These are phyloP conservation scores for Colletotrichum euphorbiae DNA, from an alignment of 2,329 filamentous ascomycete genomes.

Conservation along the genomic window DNA sequence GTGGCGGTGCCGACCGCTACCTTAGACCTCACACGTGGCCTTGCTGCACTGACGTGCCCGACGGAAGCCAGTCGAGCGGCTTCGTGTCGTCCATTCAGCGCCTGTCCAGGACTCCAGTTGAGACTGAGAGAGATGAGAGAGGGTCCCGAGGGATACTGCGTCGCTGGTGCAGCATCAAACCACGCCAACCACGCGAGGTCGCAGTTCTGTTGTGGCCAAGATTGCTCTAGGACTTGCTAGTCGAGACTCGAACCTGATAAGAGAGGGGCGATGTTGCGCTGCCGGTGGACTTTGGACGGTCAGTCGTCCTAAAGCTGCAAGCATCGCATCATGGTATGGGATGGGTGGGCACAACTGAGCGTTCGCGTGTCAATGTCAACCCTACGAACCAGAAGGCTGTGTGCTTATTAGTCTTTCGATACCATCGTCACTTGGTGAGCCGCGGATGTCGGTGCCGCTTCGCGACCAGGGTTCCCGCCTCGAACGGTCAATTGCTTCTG, in stretches of 20 bases:
- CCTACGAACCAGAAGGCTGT: neutral
- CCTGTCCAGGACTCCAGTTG: neutral
- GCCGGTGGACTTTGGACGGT: slow-evolving; percentile 27
- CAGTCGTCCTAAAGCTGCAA: slow-evolving; percentile 28
- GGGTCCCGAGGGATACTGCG: neutral
- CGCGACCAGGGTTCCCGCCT: slow-evolving; percentile 10
- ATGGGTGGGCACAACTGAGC: neutral
- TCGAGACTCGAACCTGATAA: slow-evolving; percentile 25
- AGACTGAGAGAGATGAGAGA: slow-evolving; percentile 1
- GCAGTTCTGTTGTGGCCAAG: slow-evolving; percentile 10
- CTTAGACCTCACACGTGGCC: slow-evolving; percentile 17
- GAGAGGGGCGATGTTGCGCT: slow-evolving; percentile 39
- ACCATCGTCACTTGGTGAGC: neutral
- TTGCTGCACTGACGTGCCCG: slow-evolving; percentile 5
- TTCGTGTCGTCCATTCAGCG: slow-evolving; percentile 1
- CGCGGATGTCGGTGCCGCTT: neutral
- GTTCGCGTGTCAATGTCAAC: slow-evolving; percentile 20
- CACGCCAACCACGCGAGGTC: slow-evolving; percentile 13
- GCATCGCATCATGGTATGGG: slow-evolving; percentile 26
- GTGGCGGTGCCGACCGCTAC: slow-evolving; percentile 32
- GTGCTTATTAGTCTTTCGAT: neutral
- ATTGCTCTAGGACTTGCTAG: slow-evolving; percentile 10
- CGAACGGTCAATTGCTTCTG: slow-evolving; percentile 17
- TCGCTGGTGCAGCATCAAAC: slow-evolving; percentile 7
- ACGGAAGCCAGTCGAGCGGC: slow-evolving; percentile 9